Base-by-base conservation (phyloP, 2,329 filamentous ascomycete genomes). In the Colletotrichum caudatum region DNA sequence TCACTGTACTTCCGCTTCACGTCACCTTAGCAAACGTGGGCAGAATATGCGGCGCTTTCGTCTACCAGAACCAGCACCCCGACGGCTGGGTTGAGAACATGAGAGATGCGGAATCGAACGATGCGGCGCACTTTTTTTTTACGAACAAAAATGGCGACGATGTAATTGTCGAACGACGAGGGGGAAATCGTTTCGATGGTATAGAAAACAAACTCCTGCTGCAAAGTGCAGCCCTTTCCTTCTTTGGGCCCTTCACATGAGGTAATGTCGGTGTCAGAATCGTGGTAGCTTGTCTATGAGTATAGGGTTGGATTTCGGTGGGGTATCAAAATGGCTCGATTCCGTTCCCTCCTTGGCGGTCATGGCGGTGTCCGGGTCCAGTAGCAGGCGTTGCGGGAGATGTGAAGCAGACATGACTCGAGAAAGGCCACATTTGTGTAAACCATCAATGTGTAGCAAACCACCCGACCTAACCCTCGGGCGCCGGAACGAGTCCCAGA, bases 251-350 rank as follows among this genome's bases (percentile, higher is more conserved):
- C 56, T 56, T 56, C 35, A 12, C 16, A 60, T 65, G 60, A 70
- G 64, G 29, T 60, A 18, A 35, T 37, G 66, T 72, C 66, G 70
- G 35, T 71, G 37, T 72, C 62, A 59, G 66, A 71, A 70, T 65
- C 70, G 70, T 66, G 59, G 56, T 59, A 69, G 65, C 69, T 69
- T 69, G 69, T 72, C 66, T 69, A 72, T 65, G 61, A 57, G 56
- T 66, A 35, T 56, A 58, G 70, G 66, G 48, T 72, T 72, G 70
- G 66, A 65, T 72, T 69, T 72, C 58, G 70, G 56, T 72, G 71
- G 70, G 73, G 73, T 73, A 73, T 73, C 71, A 73, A 73, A 67
- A 71, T 69, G 66, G 60, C 73, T 73, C 73, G 64, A 71, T 73
- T 69, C 71, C 67, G 41, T 70, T 71, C 54, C 72, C 71, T 73